Percentiles rank a stretch among this genome's conserved stretches.
Conservation (phyloP, 2,329 filamentous ascomycete genomes). For the Pyricularia grisea region DNA sequence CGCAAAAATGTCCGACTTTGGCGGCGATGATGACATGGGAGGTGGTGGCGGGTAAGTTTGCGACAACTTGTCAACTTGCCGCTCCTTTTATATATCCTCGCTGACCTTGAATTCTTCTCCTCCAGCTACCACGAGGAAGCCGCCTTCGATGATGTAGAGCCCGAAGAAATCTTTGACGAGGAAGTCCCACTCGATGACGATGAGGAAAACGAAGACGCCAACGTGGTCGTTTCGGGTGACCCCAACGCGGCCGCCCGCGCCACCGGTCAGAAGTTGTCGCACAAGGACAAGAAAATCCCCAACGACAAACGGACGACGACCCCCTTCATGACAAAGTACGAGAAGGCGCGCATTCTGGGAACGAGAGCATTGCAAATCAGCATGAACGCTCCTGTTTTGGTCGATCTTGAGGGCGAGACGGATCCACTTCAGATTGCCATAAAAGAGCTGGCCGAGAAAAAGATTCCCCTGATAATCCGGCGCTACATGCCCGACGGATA, state of each 20-base stretch:
- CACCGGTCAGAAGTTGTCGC: constrained; percentile 32
- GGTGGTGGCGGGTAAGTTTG: constrained; percentile 47
- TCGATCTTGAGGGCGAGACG: constrained; percentile 94
- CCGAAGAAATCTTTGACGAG: constrained; percentile 48
- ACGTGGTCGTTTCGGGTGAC: constrained; percentile 53
- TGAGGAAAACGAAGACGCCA: constrained; percentile 41
- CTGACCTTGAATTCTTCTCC: neutral
- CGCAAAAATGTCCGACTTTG: constrained; percentile 61
- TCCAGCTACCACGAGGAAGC: constrained; percentile 24
- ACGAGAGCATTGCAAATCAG: constrained; percentile 94
- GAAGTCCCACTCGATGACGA: constrained; percentile 45
- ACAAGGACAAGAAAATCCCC: constrained; percentile 80
- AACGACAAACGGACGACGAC: constrained; percentile 85
- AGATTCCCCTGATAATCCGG: constrained; percentile 91
- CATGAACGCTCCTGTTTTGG: constrained; percentile 94
- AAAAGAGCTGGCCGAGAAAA: constrained; percentile 96
- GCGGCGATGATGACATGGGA: constrained; percentile 45
- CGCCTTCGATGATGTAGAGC: constrained; percentile 62
- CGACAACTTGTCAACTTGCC: neutral
- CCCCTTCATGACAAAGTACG: constrained; percentile 99
- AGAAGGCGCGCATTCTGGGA: constrained; percentile 84
- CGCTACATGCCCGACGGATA: constrained; percentile 94
- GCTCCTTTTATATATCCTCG: neutral
- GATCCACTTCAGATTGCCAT: constrained; percentile 96
- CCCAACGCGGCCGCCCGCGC: constrained; percentile 36